Evolutionary conservation across 1,139 yeast species (phyloP), one percentile per base, ranked within the genome.

Genomic region (Candida glucosophila): DNA sequence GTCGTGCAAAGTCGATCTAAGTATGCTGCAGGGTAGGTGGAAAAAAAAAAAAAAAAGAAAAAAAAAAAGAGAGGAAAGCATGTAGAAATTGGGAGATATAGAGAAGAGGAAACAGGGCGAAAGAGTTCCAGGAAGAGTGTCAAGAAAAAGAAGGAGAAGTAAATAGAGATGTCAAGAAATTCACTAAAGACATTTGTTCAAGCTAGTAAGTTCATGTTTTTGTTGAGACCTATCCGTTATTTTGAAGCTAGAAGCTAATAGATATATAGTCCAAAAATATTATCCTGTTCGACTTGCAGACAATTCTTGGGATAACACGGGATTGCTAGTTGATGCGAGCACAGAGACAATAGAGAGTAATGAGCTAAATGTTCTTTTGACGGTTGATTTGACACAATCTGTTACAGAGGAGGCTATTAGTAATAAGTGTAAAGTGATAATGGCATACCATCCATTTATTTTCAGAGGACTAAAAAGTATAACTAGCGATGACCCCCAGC

Each of bases 401-500:
- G 99, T 92, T 0, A 90, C 81, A 3, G 77, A 77, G 5, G 99
- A 92, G 49, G 97, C 97, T 2, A 55, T 90, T 17, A 42, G 44
- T 2, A 41, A 58, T 4, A 54, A 68, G 1, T 41, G 66, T 21
- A 65, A 67, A 33, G 47, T 85, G 29, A 65, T 92, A 11, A 54
- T 92, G 46, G 93, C 97, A 0, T 92, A 92, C 50, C 98, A 85
- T 46, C 99, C 99, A 1, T 85, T 90, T 47, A 85, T 92, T 23
- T 92, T 92, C 63, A 62, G 81, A 15, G 94, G 95, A 0, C 68
- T 92, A 49, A 92, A 88, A 49, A 58, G 76, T n/a, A 69, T 92
- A 30, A 67, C 76, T 2, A 58, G 67, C 3, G 43, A 51, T 5
- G 85, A 83, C 40, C 77, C 95, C 0, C 97, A 90, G 48, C 97